Percentiles rank a stretch among this genome's conserved stretches.
Conservation (phyloP, 208 protist species). For the Giardia duodenalis region DNA sequence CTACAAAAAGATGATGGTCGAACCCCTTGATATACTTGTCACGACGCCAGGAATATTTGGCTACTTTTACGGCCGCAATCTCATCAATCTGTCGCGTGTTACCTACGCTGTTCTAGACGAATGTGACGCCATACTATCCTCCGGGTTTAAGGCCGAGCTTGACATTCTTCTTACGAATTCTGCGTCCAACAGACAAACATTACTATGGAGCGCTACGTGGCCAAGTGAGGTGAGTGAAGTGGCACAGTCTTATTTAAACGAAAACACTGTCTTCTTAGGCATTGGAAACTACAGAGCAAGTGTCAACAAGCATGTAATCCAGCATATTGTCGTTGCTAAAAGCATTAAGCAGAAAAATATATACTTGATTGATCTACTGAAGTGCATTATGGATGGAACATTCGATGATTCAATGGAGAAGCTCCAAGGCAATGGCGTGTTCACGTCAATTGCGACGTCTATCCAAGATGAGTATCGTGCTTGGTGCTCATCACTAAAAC, state of each 20-base stretch:
- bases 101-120: slow-evolving; percentile 66
- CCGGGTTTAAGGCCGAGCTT: slow-evolving; percentile 57
- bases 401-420: too few species aligned
- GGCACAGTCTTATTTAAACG: too few species aligned
- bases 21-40: slow-evolving; percentile 74
- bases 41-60: slow-evolving; percentile 80
- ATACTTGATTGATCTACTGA: background rate
- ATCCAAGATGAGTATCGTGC: too few species aligned
- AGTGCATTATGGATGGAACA: too few species aligned
- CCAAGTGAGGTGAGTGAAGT: too few species aligned
- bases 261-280: background rate
- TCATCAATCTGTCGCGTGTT: background rate
- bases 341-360: background rate
- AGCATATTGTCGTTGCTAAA: background rate
- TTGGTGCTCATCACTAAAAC: too few species aligned
- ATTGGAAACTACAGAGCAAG: background rate
- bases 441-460: too few species aligned
- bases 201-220: background rate
- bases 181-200: background rate
- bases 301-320: background rate
- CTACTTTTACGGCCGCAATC: slow-evolving; percentile 49
- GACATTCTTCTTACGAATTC: background rate
- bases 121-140: slow-evolving; percentile 71
- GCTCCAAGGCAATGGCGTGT: too few species aligned
- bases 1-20: too few species aligned